Base-by-base conservation (phyloP, 345 rosid genomes). In the Dovyalis caffra region DNA sequence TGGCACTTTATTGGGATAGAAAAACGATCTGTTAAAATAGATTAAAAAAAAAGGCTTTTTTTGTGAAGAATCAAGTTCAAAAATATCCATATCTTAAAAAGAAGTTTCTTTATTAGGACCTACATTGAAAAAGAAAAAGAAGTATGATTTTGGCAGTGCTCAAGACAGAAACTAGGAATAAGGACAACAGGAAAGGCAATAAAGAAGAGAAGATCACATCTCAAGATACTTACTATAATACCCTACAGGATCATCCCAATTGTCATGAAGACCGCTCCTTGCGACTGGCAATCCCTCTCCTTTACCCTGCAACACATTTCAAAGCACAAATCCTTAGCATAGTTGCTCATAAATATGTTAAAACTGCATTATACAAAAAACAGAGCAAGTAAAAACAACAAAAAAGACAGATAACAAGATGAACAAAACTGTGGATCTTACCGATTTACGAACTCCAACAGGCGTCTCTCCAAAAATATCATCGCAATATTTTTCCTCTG, bases 181-280 rank as follows among this genome's bases (percentile, higher is more conserved):
- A 35, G n/a, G 71, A 28, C 20, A 11, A 8, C 29, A 31, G 25
- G 7, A 73, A 49, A 11, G 14, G 63, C 28, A 10, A 43, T 25
- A 33, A 28, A 29, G 26, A 66, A 16, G 18, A 69, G 37, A 45
- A 14, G 10, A 23, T 8, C 32, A 61, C 5, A 16, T 58, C 35
- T 21, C 10, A 14, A 8, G 34, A 38, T 70, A 85, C 99, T 83
- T 88, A 96, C 99, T 90, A 74, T 96, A 96, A 79, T 96, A 96
- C 57, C 99, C 99, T 72, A 88, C 99, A 21, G 98, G 90, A 78
- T 96, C 99, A 89, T 96, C 99, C 99, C 98, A 96, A 73, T 96
- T 96, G 88, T 96, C 99, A 83, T 93, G 82, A 73, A 96, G 91
- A 75, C 91, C 98, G 25, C 94, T 91, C 87, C 93, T 86, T 45